Percentiles rank a stretch among this genome's conserved stretches.
Conservation (phyloP, 2,329 filamentous ascomycete species). For the Ophiostoma triangulosporum region DNA sequence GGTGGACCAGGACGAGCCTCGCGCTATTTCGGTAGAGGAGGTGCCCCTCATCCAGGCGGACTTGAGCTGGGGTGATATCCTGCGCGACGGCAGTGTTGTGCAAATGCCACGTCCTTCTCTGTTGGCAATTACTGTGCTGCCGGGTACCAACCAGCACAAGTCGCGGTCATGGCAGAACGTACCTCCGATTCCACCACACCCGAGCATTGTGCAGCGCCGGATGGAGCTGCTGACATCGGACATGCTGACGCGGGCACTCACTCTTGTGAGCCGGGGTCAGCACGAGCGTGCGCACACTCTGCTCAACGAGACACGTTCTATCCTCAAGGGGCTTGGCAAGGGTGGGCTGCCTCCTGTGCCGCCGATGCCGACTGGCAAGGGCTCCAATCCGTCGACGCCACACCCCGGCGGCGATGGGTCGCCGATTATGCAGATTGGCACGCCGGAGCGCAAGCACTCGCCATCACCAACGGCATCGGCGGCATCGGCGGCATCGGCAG, state of each 20-base stretch:
- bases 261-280: constrained; percentile 78
- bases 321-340: constrained; percentile 90
- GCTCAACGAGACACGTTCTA: constrained; percentile 83
- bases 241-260: constrained; percentile 88
- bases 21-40: constrained; percentile 78
- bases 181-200: constrained; percentile 87
- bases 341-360: constrained; percentile 85
- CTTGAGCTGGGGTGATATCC: constrained; percentile 81
- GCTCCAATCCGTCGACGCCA: constrained; percentile 35
- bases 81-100: constrained; percentile 72
- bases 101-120: constrained; percentile 83
- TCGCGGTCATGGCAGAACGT: constrained; percentile 49
- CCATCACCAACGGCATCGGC: constrained; percentile 40
- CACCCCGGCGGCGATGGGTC: constrained; percentile 32
- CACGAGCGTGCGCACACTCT: constrained; percentile 89
- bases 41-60: constrained; percentile 92
- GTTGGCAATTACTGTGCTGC: constrained; percentile 90
- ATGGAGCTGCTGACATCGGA: constrained; percentile 98
- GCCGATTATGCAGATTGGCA: constrained; percentile 27
- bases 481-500: constrained; percentile 28
- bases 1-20: constrained; percentile 72
- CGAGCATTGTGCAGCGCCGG: constrained; percentile 83
- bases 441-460: constrained; percentile 41
- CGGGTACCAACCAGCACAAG: constrained; percentile 48
- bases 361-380: constrained; percentile 32